Base-by-base conservation (phyloP, 129 eudicot species). In the Artemisia tridentata region DNA sequence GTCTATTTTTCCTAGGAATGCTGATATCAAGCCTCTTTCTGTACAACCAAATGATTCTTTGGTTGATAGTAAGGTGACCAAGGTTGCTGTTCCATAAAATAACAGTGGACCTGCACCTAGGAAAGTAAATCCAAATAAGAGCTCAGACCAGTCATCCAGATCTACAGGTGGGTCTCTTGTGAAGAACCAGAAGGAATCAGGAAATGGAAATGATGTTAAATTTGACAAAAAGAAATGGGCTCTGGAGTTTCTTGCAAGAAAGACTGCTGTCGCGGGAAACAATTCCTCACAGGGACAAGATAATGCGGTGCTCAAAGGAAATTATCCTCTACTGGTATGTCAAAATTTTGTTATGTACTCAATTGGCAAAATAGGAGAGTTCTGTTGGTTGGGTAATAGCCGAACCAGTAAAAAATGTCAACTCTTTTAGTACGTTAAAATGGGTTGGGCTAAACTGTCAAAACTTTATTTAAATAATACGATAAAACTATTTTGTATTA, bases 191-290 rank as follows among this genome's bases (percentile, higher is more conserved):
- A 85, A 80, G 81, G 88, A 80, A 55, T 67, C 60, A 16, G 80
- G 16, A 46, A 78, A 76, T 66, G 83, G 75, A 76, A 84, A 69
- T 63, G 73, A 66, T 18, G 41, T 41, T 11, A 83, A 67, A 72
- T 45, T 72, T 13, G 96, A 92, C 73, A 92, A 79, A 78, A 92
- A 83, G 75, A 85, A 89, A 79, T 92, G 96, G 98, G 98, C 98
- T 58, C 72, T 83, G 62, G 92, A 92, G 77, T 76, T 92, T 86
- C 92, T 92, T 81, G 92, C 98, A 29, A 84, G 96, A 73, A 92
- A 89, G 83, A 72, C 88, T 55, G 88, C 88, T 43, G 86, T 72
- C 45, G 17, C 79, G 0, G 83, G 91, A 72, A 87, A 72, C 68
- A 82, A 65, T 76, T 67, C 89, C 45, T 55, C 68, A 31, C 75